Evolutionary conservation across 768 basidiomycete genomes (phyloP), one percentile per base, ranked within the genome.

Genomic region (Tylopilus intermedius): DNA sequence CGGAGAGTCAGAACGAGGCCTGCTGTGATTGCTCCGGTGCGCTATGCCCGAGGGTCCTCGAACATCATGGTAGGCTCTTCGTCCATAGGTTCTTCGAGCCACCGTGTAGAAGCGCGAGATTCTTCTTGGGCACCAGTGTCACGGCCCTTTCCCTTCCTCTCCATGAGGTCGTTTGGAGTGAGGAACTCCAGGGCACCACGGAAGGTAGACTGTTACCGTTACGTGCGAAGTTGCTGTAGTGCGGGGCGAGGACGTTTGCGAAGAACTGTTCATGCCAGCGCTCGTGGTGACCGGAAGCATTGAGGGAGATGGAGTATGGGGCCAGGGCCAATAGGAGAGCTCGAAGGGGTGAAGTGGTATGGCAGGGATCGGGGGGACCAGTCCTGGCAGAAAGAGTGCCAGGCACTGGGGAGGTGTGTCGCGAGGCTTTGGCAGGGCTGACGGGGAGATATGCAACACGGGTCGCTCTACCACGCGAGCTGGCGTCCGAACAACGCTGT

Each of bases 321-420:
- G n/a, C n/a, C n/a, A n/a, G 75, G 1, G 69, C 56, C 48, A 10
- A 59, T 37, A 8, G 69, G 67, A 1, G 82, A 77, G 18, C 65
- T 68, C 2, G 81, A 72, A 30, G 77, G 68, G 8, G 81, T 76
- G 60, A 84, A 83, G 27, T 78, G n/a, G n/a, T n/a, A n/a, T n/a
- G n/a, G n/a, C n/a, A n/a, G n/a, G n/a, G 77, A 86, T 38, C 87
- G 77, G 4, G 87, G 88, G 86, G 85, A 11, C 87, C 88, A 4
- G 86, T 88, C 47, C 87, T 75, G 45, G 73, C 72, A 6, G 84
- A 79, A 24, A 88, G 87, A 0, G 84, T 82, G 45, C 66, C 58
- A 32, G 57, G 67, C 2, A 58, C 42, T 21, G 58, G 37, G 14
- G 50, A 10, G 4, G 47, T 18, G 35, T 57, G 49, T 48, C 57